These are phyloP conservation scores for Aegle marmelos DNA, from an alignment of 345 rosid species.

Conservation along the genomic window DNA sequence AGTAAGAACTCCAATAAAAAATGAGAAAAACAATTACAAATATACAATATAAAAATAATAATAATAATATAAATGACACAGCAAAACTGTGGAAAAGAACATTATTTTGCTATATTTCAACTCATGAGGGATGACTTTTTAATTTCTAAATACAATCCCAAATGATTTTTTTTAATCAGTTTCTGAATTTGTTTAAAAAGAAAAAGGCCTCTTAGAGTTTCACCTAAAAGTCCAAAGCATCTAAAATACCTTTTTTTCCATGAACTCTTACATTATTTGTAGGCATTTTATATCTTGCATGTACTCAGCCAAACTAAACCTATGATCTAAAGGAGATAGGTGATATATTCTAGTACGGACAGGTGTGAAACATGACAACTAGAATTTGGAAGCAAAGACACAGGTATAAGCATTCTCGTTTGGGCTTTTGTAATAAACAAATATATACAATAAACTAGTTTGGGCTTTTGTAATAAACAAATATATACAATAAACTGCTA, in stretches of 20 bases:
- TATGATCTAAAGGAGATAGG: background rate
- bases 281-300: too few species aligned
- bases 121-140: background rate
- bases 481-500: background rate
- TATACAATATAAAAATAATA: background rate
- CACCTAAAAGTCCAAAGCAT: background rate
- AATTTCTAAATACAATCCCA: background rate
- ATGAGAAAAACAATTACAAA: background rate
- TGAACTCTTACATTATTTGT: background rate
- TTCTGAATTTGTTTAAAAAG: too few species aligned
- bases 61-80: background rate
- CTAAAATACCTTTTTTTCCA: background rate
- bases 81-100: background rate
- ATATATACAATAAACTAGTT: background rate
- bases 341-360: background rate
- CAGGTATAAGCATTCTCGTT: background rate
- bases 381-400: background rate
- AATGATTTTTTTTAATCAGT: background rate
- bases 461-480: background rate
- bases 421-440: background rate
- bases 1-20: conserved; percentile 8
- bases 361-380: background rate
- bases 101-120: background rate
- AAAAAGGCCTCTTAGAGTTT: background rate
- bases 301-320: background rate